Base-by-base conservation (phyloP, 2,329 filamentous ascomycete species). In the Aspergillus novofumigatus region DNA sequence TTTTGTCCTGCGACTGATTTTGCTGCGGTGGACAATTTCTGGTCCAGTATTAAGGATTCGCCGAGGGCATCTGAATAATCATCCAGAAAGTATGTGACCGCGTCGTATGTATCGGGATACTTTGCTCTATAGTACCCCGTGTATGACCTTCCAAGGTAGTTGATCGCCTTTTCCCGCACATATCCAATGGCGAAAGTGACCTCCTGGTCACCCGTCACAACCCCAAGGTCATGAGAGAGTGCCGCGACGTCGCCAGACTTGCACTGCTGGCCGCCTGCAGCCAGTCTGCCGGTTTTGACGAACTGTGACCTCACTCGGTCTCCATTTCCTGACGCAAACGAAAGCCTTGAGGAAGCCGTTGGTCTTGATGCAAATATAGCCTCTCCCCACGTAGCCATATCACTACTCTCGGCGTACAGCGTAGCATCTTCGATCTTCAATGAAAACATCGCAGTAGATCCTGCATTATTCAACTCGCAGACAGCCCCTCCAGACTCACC, bases 351-450 rank as follows among this genome's bases (percentile, higher is more conserved):
- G 4, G 51, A 54, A 28, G 60, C 51, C 10, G 60, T 65, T 21
- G 69, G 64, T 21, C 67, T 68, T 7, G 75, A 71, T n/a, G 75
- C 75, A 55, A 77, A 71, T 25, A 78, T 69, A 4, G 68, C 69
- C 21, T 75, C 69, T 20, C 77, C 77, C 75, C 75, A 79, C 7
- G 69, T 67, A 25, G 76, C 75, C 72, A 77, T 76, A 38, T 78
- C 71, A 26, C 59, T 56, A n/a, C 66, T 62, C 56, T 78, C 72
- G 3, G 69, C 55, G 63, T 73, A 78, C 3, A 55, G 59, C 4
- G 58, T 54, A 20, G 70, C 67, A 60, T 72, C 66, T 35, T 71
- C 57, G 9, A 71, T 68, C 8, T 61, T 65, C 23, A 77, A 62
- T 7, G 67, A 65, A 53, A 72, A 76, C 47, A 76, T 60, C 3